A percentile compares a stretch with the other conserved stretches of the same genome.
Conservation (phyloP, 768 basidiomycete genomes). For the Xerocomellus chrysenteron region DNA sequence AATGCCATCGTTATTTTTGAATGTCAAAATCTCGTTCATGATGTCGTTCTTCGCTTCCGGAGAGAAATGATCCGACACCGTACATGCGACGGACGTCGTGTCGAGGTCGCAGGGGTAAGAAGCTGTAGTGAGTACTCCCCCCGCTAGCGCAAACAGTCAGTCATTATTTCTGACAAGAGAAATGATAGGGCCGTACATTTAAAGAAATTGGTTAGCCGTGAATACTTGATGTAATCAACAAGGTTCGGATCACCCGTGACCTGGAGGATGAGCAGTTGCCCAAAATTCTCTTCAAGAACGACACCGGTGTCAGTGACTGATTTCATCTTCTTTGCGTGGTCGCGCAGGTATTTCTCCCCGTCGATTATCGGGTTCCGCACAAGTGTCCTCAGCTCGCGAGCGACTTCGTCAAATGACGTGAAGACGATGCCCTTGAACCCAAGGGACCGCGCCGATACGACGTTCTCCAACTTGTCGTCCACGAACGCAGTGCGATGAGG, state of each 20-base stretch:
- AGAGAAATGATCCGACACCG: constrained; percentile 13
- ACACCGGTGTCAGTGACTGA: constrained; percentile 14
- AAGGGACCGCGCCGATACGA: constrained; percentile 18
- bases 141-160: constrained; percentile 8
- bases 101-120: constrained; percentile 20
- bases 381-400: constrained; percentile 12
- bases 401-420: constrained; percentile 15
- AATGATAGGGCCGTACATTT: constrained; percentile 6
- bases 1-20: constrained; percentile 20
- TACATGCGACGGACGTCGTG: constrained; percentile 20
- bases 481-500: constrained; percentile 22
- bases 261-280: constrained; percentile 22
- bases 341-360: constrained; percentile 12
- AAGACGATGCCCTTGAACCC: constrained; percentile 22
- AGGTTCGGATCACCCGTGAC: constrained; percentile 14
- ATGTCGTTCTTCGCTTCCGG: constrained; percentile 19
- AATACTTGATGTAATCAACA: constrained; percentile 17
- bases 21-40: constrained; percentile 19
- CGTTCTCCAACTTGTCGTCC: constrained; percentile 24
- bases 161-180: background rate
- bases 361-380: constrained; percentile 17
- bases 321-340: constrained; percentile 17
- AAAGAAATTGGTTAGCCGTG: constrained; percentile 22
- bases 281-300: constrained; percentile 19
- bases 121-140: constrained; percentile 6